Evolutionary conservation across 139 green algal genomes (phyloP).

Genomic region (Chlamydomonas sp.): DNA sequence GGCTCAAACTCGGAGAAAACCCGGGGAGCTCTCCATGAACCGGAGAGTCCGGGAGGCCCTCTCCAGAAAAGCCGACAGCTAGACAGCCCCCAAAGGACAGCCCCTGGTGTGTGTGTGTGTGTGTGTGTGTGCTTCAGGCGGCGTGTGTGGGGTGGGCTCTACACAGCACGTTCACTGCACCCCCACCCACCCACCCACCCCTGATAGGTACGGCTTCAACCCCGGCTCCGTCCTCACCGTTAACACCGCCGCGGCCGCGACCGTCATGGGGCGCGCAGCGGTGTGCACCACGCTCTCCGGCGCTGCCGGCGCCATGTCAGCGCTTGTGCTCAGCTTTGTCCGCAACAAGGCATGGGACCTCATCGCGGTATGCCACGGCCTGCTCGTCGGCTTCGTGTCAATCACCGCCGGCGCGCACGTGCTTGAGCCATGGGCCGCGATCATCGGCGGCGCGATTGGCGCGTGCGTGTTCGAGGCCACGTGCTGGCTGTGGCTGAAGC

Average conservation of each 20-base stretch:
- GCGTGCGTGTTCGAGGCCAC: slow-evolving; percentile 29
- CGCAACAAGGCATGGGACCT: too few relatives aligned
- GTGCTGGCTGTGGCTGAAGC: slow-evolving; percentile 25
- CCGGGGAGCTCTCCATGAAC: too few relatives aligned
- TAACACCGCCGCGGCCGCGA: slow-evolving; percentile 2
- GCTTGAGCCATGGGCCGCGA: slow-evolving; percentile 73
- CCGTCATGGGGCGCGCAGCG: slow-evolving; percentile 35
- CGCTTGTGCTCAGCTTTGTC: background rate
- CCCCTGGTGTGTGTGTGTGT: too few relatives aligned
- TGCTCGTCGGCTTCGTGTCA: slow-evolving; percentile 65
- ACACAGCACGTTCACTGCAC: too few relatives aligned
- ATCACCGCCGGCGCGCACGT: slow-evolving; percentile 38
- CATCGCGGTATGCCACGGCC: slow-evolving; percentile 53
- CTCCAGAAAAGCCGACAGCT: too few relatives aligned
- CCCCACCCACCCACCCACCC: too few relatives aligned
- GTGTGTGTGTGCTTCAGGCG: too few relatives aligned
- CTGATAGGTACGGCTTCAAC: slow-evolving; percentile 76
- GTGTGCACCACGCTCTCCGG: slow-evolving; percentile 79
- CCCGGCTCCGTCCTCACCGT: slow-evolving; percentile 59
- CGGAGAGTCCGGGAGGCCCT: too few relatives aligned
- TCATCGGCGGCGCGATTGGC: slow-evolving; percentile 66
- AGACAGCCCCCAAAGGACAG: too few relatives aligned
- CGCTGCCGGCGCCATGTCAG: slow-evolving; percentile 44
- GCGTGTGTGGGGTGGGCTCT: too few relatives aligned
- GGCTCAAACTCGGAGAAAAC: too few relatives aligned